phyloP scores from a whole-genome alignment of 345 rosid species.

The Dimocarpus longan region DNA sequence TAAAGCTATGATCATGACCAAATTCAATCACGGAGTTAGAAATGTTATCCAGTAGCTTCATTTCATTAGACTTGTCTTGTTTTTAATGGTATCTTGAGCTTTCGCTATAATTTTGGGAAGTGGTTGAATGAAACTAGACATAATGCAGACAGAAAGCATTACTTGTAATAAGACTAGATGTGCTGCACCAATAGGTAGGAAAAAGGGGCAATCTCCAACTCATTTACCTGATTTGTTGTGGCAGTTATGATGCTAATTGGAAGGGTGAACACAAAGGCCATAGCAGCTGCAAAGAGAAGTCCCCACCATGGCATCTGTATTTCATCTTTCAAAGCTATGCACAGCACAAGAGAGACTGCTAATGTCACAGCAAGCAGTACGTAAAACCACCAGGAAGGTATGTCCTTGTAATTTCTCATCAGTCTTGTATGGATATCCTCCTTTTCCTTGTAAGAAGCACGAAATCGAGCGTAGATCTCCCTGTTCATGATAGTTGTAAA shows the following conservation, averaged over 20 bases:
- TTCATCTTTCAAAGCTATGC: constrained; percentile 67
- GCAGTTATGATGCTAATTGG: constrained; percentile 90
- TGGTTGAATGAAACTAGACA: background rate
- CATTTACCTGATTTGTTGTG: constrained; percentile 80
- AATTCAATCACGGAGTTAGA: background rate
- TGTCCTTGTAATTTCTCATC: constrained; percentile 78
- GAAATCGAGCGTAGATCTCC: constrained; percentile 62
- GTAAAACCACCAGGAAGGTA: constrained; percentile 92
- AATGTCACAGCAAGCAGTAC: constrained; percentile 49
- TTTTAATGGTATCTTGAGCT: background rate
- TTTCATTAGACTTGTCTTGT: background rate
- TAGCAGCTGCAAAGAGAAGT: constrained; percentile 65
- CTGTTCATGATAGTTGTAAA: constrained; percentile 38
- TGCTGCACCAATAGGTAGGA: background rate
- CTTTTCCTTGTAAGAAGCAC: constrained; percentile 65
- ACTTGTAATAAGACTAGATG: background rate
- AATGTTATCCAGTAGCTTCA: background rate
- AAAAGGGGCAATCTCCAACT: background rate
- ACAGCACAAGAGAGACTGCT: constrained; percentile 57
- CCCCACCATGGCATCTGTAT: constrained; percentile 99
- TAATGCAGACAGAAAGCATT: background rate
- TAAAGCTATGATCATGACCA: background rate
- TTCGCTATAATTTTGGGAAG: background rate
- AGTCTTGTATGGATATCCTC: constrained; percentile 82
- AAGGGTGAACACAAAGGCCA: constrained; percentile 83